Conservation (phyloP, 129 eudicot species). For the Centella asiatica region DNA sequence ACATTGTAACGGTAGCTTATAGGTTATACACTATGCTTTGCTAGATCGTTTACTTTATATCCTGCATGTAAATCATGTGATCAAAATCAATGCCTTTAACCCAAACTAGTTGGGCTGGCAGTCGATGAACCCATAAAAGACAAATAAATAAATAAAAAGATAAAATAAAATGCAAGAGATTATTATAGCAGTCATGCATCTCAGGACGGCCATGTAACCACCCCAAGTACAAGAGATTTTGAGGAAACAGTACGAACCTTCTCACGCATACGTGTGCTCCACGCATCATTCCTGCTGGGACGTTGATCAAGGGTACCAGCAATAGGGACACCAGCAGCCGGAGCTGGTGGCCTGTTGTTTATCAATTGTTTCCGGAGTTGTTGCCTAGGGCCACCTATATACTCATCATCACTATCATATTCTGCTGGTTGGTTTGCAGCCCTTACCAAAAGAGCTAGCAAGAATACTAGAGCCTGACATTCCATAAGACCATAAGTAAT, state of each 20-base stretch:
- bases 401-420: conserved; percentile 92
- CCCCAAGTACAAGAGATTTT: neutral
- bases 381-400: conserved; percentile 71
- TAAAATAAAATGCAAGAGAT: no score
- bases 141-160: no score
- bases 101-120: no score
- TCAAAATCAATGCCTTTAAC: no score
- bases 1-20: neutral
- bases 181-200: neutral
- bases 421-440: conserved; percentile 73
- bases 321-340: conserved; percentile 62
- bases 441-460: conserved; percentile 74
- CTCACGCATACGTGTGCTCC: conserved; percentile 97
- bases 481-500: conserved; percentile 4
- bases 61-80: neutral
- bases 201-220: neutral
- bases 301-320: conserved; percentile 60
- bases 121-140: no score
- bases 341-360: conserved; percentile 40
- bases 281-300: conserved; percentile 82
- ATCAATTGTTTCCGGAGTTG: conserved; percentile 72
- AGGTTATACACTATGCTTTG: no score
- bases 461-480: conserved; percentile 69
- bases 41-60: neutral
- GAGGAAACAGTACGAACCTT: conserved; percentile 36